Conservation (phyloP, 2,329 filamentous ascomycete genomes). For the Ramichloridium luteum region DNA sequence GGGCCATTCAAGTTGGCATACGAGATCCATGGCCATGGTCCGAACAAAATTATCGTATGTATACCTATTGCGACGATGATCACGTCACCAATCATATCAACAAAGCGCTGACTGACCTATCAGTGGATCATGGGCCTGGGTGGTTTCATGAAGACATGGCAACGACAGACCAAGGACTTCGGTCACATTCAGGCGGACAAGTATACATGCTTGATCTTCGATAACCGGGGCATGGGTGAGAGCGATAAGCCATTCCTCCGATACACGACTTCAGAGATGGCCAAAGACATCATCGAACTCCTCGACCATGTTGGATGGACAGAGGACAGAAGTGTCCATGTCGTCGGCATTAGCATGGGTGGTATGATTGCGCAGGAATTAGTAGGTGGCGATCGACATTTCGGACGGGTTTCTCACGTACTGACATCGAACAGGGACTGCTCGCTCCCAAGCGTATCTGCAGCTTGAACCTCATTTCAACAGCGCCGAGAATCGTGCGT, state of each 20-base stretch:
- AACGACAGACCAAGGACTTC: conserved; percentile 72
- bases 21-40: conserved; percentile 67
- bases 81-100: not conserved
- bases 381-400: conserved; percentile 22
- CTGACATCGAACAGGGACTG: conserved; percentile 18
- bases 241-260: conserved; percentile 65
- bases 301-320: conserved; percentile 58
- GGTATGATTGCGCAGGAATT: conserved; percentile 90
- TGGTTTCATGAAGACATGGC: conserved; percentile 57
- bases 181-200: conserved; percentile 55
- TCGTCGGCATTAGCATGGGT: conserved; percentile 72
- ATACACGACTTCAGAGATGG: conserved; percentile 79
- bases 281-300: conserved; percentile 61
- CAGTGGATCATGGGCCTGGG: conserved; percentile 76
- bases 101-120: conserved; percentile 3
- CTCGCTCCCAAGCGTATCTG: conserved; percentile 38
- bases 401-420: not conserved
- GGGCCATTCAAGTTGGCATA: conserved; percentile 66
- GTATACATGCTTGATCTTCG: conserved; percentile 65
- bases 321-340: conserved; percentile 45
- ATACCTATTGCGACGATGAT: not conserved
- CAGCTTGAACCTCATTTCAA: conserved; percentile 39
- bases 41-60: conserved; percentile 61
- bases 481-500: conserved; percentile 35
- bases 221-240: conserved; percentile 75